These are phyloP conservation scores for Fomitopsis pinicola DNA, from an alignment of 1,284 basidiomycete genomes.

Conservation along the genomic window DNA sequence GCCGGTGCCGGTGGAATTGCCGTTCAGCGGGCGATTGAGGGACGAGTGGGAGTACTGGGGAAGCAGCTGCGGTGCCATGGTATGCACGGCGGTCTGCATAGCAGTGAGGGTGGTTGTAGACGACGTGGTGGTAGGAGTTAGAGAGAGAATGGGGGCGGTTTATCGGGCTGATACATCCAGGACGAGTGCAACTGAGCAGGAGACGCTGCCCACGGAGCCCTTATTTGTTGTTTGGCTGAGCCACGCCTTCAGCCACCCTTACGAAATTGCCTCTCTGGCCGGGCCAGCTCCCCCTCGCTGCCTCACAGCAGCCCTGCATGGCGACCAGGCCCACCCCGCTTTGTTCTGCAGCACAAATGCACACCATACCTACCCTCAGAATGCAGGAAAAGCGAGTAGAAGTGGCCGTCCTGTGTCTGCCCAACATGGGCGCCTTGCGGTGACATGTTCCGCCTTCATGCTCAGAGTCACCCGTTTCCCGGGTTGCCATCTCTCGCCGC, in stretches of 20 bases:
- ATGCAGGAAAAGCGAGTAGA: background rate
- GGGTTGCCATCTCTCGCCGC: background rate
- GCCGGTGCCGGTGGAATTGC: conserved; percentile 26
- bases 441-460: background rate
- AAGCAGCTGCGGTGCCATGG: conserved; percentile 51
- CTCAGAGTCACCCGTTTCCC: background rate
- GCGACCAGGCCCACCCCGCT: background rate
- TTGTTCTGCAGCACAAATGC: background rate
- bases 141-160: conserved; percentile 32
- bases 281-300: conserved; percentile 1
- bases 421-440: background rate
- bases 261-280: conserved; percentile 18
- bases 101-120: conserved; percentile 33
- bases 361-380: background rate
- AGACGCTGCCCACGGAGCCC: conserved; percentile 29
- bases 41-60: conserved; percentile 49
- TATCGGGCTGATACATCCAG: conserved; percentile 31
- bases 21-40: conserved; percentile 26
- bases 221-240: conserved; percentile 32
- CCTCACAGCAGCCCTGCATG: background rate
- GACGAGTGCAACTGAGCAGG: conserved; percentile 25
- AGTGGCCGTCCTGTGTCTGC: background rate
- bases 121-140: conserved; percentile 41
- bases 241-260: conserved; percentile 28
- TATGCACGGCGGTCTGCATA: conserved; percentile 68